Evolutionary conservation across 768 basidiomycete genomes (phyloP).

Genomic region (Psilocybe tampanensis): DNA sequence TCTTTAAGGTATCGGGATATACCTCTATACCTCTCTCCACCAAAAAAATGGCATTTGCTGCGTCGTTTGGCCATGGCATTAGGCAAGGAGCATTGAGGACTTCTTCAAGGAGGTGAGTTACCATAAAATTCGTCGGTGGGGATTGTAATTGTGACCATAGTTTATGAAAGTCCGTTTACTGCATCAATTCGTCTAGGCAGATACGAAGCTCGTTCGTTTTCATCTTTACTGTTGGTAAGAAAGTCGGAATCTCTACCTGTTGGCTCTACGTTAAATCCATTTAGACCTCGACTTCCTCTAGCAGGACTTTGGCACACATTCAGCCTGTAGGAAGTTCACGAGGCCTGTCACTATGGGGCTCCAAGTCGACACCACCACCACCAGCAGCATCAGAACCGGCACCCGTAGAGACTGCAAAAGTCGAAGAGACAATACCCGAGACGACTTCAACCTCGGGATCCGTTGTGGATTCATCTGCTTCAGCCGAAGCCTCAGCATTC

Average conservation of each 20-base stretch:
- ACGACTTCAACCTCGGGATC: background rate
- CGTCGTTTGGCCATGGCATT: slow-evolving; percentile 7
- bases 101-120: slow-evolving; percentile 4
- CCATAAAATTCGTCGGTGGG: background rate
- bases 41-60: slow-evolving; percentile 9
- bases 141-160: background rate
- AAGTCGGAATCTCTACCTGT: background rate
- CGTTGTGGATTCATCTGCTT: background rate
- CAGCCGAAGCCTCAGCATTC: background rate
- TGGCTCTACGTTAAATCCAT: background rate
- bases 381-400: too few relatives aligned
- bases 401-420: background rate
- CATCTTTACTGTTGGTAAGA: slow-evolving; percentile 9
- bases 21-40: background rate
- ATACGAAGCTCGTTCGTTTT: slow-evolving; percentile 8
- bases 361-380: slow-evolving; percentile 3
- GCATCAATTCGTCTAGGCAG: background rate
- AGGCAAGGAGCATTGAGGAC: slow-evolving; percentile 9
- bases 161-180: background rate
- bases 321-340: background rate
- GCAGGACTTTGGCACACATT: background rate
- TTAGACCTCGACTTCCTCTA: background rate
- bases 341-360: slow-evolving; percentile 13
- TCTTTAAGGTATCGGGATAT: background rate
- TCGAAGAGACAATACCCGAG: background rate